Evolutionary conservation across 1,284 basidiomycete genomes (phyloP).

Genomic region (Omphalotus olearius): DNA sequence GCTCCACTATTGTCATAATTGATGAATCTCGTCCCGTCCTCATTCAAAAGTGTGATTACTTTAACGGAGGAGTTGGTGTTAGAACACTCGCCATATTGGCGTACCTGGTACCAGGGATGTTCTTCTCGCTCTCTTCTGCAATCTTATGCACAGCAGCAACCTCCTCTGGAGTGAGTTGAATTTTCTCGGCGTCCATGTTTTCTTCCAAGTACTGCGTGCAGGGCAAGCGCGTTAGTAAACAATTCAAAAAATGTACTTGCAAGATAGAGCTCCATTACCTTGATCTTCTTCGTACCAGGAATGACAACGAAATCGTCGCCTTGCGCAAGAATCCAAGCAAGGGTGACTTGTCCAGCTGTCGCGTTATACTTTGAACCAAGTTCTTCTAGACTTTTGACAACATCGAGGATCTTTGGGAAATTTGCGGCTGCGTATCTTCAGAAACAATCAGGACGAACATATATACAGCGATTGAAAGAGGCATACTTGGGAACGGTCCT

Average conservation of each 20-base stretch:
- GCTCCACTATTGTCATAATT: no score
- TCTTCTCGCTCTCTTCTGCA: constrained; percentile 27
- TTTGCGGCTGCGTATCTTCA: constrained; percentile 40
- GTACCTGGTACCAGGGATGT: constrained; percentile 10
- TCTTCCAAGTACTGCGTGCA: constrained; percentile 34
- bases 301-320: constrained; percentile 50
- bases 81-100: constrained; percentile 1
- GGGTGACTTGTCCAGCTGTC: constrained; percentile 49
- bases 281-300: constrained; percentile 44
- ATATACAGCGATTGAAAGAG: no score
- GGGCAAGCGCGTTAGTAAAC: constrained; percentile 4
- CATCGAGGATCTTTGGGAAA: constrained; percentile 52
- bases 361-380: constrained; percentile 43
- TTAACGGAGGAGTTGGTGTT: constrained; percentile 6
- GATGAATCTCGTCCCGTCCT: no score
- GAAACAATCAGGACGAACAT: neutral
- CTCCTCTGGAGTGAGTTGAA: constrained; percentile 35
- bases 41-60: neutral
- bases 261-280: constrained; percentile 23
- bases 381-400: constrained; percentile 41
- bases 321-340: constrained; percentile 61
- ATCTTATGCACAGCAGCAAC: constrained; percentile 29
- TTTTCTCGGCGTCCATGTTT: constrained; percentile 31
- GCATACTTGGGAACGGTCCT: constrained; percentile 19
- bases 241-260: neutral